Conservation (phyloP, 805 yeast species). For the Hanseniaspora lindneri region DNA sequence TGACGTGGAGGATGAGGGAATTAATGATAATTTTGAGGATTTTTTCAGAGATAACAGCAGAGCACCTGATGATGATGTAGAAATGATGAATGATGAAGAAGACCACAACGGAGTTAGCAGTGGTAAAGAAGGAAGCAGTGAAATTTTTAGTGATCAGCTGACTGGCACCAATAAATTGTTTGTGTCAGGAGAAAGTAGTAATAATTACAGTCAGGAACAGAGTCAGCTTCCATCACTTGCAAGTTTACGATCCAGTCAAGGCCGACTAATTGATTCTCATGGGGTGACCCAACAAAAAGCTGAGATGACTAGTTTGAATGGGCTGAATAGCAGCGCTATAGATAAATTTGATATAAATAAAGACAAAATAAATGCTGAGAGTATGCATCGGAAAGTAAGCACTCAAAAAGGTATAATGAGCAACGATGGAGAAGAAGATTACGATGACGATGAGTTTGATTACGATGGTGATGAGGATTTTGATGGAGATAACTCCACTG, state of each 20-base stretch:
- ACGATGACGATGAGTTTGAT: constrained; percentile 14
- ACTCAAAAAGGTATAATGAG: constrained; percentile 4
- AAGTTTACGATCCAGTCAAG: background rate
- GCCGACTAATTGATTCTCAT: constrained; percentile 8
- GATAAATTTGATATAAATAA: too few species aligned
- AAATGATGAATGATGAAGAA: constrained; percentile 3
- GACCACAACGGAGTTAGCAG: too few species aligned
- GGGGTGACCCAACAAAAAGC: constrained; percentile 15
- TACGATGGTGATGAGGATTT: constrained; percentile 19
- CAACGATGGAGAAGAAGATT: constrained; percentile 14
- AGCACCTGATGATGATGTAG: constrained; percentile 1
- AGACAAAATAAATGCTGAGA: background rate
- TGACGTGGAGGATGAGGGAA: constrained; percentile 13
- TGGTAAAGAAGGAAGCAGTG: too few species aligned
- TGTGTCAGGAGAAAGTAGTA: background rate
- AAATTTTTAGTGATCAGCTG: background rate
- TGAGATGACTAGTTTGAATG: too few species aligned
- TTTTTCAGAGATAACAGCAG: constrained; percentile 1
- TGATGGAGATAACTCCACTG: constrained; percentile 22
- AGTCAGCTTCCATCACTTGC: background rate
- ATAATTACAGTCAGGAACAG: background rate
- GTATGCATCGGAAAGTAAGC: background rate
- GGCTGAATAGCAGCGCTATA: background rate
- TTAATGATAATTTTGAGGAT: constrained; percentile 9
- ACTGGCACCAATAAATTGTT: background rate